Percentiles rank a stretch among this genome's conserved stretches.
Evolutionary conservation across 1,284 basidiomycete genomes (phyloP).

Genomic region (Macrocystidia cucumis): DNA sequence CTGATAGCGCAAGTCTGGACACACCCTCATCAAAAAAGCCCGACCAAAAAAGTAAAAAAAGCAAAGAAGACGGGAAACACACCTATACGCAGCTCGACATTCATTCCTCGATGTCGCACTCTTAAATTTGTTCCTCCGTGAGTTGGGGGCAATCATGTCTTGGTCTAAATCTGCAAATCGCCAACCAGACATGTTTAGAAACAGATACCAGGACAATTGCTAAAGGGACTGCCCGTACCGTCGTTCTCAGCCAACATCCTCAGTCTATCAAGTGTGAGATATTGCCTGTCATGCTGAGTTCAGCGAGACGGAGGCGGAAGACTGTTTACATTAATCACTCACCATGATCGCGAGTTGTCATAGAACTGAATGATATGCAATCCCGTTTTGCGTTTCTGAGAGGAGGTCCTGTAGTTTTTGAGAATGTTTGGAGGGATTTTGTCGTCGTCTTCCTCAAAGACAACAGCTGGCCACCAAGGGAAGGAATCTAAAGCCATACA

Average conservation of each 20-base stretch:
- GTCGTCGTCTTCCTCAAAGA: slow-evolving; percentile 44
- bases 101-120: slow-evolving; percentile 30
- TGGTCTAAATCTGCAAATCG: slow-evolving; percentile 35
- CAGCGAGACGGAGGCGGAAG: not conserved
- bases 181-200: not conserved
- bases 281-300: slow-evolving; percentile 33
- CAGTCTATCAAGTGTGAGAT: slow-evolving; percentile 40
- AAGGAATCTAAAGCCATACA: slow-evolving; percentile 33
- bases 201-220: not conserved
- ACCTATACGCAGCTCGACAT: slow-evolving; percentile 44
- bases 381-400: slow-evolving; percentile 28
- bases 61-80: slow-evolving; percentile 14
- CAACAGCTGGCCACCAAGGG: slow-evolving; percentile 63
- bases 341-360: slow-evolving; percentile 57
- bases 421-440: slow-evolving; percentile 44
- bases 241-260: slow-evolving; percentile 49
- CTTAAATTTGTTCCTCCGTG: slow-evolving; percentile 43
- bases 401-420: slow-evolving; percentile 19
- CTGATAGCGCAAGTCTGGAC: slow-evolving; percentile 33
- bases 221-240: slow-evolving; percentile 37
- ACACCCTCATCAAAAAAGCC: slow-evolving; percentile 1
- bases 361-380: slow-evolving; percentile 59
- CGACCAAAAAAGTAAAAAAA: not conserved
- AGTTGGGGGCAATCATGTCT: slow-evolving; percentile 36
- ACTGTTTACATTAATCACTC: slow-evolving; percentile 11